phyloP scores from a whole-genome alignment of 2,329 filamentous ascomycete species.

The Kalaharituber pfeilii region DNA sequence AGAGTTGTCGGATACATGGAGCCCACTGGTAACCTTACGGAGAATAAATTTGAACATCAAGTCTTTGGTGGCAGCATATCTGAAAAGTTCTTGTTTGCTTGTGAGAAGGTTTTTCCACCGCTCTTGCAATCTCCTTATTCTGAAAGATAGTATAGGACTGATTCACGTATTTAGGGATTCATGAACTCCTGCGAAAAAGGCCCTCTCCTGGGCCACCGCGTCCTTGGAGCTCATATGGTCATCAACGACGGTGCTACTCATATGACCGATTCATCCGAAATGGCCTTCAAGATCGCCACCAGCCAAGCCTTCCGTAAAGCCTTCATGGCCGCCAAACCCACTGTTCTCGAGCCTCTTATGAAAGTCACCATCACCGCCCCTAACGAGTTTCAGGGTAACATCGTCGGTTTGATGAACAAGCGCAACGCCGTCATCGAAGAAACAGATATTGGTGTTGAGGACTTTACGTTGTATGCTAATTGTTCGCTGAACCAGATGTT shows the following conservation, averaged over 20 bases:
- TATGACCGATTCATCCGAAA: constrained; percentile 93
- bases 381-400: constrained; percentile 91
- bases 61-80: constrained; percentile 80
- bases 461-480: constrained; percentile 83
- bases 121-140: background rate
- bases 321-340: constrained; percentile 62
- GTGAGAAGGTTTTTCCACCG: constrained; percentile 48
- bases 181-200: constrained; percentile 65
- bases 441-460: constrained; percentile 81
- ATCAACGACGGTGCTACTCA: constrained; percentile 94
- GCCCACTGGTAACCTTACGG: constrained; percentile 52
- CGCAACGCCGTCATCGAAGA: constrained; percentile 87
- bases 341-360: constrained; percentile 90
- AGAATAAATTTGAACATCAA: constrained; percentile 72
- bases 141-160: background rate
- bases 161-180: constrained; percentile 42
- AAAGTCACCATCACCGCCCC: constrained; percentile 94
- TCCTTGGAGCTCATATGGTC: constrained; percentile 77
- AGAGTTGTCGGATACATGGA: constrained; percentile 85
- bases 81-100: constrained; percentile 89
- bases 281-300: constrained; percentile 84
- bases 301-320: constrained; percentile 94
- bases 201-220: constrained; percentile 78
- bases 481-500: constrained; percentile 96
- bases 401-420: constrained; percentile 93